Evolutionary conservation across 331 rosid species (phyloP).

Genomic region (Prunus yedoensis): DNA sequence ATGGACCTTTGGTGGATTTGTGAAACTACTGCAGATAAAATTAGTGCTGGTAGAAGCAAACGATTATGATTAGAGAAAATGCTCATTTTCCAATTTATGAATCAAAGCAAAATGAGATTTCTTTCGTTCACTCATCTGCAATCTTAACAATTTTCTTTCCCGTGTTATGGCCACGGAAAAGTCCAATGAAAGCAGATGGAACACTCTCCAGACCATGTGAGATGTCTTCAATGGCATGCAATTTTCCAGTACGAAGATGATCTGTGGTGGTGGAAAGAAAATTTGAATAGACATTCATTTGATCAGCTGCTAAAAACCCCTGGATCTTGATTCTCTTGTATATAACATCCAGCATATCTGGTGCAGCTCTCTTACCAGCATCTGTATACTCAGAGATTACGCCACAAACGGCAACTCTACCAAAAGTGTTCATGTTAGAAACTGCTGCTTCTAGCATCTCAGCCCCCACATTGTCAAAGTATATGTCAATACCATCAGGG

Average conservation of each 20-base stretch:
- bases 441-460: constrained; percentile 72
- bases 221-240: constrained; percentile 52
- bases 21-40: background rate
- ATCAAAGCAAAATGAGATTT: background rate
- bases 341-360: constrained; percentile 53
- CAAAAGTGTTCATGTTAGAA: constrained; percentile 57
- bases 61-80: background rate
- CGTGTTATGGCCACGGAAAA: constrained; percentile 55
- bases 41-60: background rate
- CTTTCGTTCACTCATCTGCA: constrained; percentile 34
- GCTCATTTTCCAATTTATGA: background rate
- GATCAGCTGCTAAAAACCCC: constrained; percentile 59
- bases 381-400: constrained; percentile 60
- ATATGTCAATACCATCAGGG: constrained; percentile 69
- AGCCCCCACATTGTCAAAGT: constrained; percentile 81
- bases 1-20: too few species aligned
- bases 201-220: constrained; percentile 55
- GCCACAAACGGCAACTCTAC: constrained; percentile 71
- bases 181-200: constrained; percentile 66
- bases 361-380: constrained; percentile 40
- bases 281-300: constrained; percentile 31
- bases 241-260: constrained; percentile 39
- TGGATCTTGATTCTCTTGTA: constrained; percentile 60
- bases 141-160: constrained; percentile 66
- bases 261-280: constrained; percentile 41